Base-by-base conservation (phyloP, 2,329 filamentous ascomycete species). In the Paecilomyces sp. region DNA sequence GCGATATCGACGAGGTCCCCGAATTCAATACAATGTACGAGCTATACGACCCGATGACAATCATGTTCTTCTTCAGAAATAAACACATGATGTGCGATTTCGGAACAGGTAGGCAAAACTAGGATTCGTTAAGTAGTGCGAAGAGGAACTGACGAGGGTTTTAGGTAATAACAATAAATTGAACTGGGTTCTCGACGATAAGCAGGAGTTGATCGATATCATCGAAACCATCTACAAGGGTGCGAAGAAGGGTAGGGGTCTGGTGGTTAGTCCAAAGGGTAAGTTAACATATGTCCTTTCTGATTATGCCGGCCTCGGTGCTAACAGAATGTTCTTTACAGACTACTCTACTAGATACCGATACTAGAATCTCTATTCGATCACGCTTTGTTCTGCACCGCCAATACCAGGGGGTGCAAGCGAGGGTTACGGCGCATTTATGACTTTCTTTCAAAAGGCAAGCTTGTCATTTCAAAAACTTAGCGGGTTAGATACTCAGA, bases 141-240 rank as follows among this genome's bases (percentile, higher is more conserved):
- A 7, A 47, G 4, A 18, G n/a, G 18, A n/a, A 47, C 41, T 47
- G 15, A 47, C n/a, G 15, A n/a, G 5, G 41, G 18, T 2, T 47
- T 18, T 18, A 47, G 41, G 41, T 65, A 96, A 99, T 79, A 99
- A 99, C 77, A 99, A 99, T 76, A 97, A 97, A 76, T 81, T 97
- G 67, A 97, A 97, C 74, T 96, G 91, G 88, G 91, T 96, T 55
- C 81, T 96, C 18, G 92, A 97, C 77, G 93, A 99, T 72, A 97
- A 99, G 79, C 93, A 97, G 75, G 94, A 99, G 79, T 81, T 99
- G 70, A 96, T 99, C 70, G 94, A 99, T 77, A 99, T 99, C 66
- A 88, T 97, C 71, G 94, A 99, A 82, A 97, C 92, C 3, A 92
- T 99, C 62, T 99, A 97, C 74, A 88, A 92, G 61, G 94, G 94